Evolutionary conservation across 441 rosid species (phyloP).

Genomic region (Eutrema salsugineum): DNA sequence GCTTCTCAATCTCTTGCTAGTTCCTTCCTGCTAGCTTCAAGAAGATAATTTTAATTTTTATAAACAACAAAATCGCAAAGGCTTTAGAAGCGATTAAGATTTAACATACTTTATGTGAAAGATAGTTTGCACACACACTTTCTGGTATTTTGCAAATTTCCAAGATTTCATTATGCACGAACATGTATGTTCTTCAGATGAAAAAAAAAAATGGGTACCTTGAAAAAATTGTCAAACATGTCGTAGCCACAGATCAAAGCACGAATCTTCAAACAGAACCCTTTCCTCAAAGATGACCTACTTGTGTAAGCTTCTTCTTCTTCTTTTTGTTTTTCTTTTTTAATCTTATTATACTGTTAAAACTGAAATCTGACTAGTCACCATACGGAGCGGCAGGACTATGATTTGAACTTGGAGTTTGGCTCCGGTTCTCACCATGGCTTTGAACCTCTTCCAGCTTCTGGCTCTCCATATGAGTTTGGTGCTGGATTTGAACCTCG

Average conservation of each 20-base stretch:
- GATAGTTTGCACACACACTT: neutral
- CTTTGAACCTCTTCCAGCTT: conserved; percentile 6
- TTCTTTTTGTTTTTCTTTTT: conserved; percentile 15
- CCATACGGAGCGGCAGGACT: conserved; percentile 39
- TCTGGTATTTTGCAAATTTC: neutral
- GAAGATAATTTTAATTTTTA: neutral
- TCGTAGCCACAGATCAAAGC: conserved; percentile 34
- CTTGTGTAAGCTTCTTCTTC: conserved; percentile 26
- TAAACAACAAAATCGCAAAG: neutral
- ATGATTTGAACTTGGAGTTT: conserved; percentile 19
- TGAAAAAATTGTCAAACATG: conserved; percentile 35
- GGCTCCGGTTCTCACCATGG: conserved; percentile 26
- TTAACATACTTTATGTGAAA: neutral
- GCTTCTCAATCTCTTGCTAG: conserved; percentile 27
- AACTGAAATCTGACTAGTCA: conserved; percentile 41
- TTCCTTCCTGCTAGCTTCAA: conserved; percentile 40
- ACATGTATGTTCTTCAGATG: conserved; percentile 3
- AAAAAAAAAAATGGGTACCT: conserved; percentile 43
- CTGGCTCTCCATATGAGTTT: conserved; percentile 28
- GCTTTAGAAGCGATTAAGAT: neutral
- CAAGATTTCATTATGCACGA: neutral
- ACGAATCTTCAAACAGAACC: conserved; percentile 36
- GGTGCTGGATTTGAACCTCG: conserved; percentile 27
- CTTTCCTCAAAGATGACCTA: conserved; percentile 31
- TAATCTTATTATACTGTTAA: neutral